Evolutionary conservation across 2,329 filamentous ascomycete genomes (phyloP).

Genomic region (Paecilomyces sp.): DNA sequence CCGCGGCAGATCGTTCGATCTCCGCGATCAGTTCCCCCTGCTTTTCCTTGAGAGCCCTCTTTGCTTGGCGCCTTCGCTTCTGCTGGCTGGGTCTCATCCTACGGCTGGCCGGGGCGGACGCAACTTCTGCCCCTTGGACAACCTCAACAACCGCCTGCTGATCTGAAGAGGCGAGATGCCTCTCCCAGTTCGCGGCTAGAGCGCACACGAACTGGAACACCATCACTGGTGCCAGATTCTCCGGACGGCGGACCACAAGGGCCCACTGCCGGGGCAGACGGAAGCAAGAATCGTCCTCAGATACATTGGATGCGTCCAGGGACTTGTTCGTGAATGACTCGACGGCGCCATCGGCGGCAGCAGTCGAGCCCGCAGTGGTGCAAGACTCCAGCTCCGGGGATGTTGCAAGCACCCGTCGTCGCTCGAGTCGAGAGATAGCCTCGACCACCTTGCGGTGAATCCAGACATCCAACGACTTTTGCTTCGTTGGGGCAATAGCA

Average conservation of each 20-base stretch:
- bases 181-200: conserved; percentile 7
- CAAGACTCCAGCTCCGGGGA: conserved; percentile 3
- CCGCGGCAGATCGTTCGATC: not conserved
- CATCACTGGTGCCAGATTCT: conserved; percentile 11
- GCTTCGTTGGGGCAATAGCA: conserved; percentile 1
- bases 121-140: conserved; percentile 4
- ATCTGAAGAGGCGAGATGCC: conserved; percentile 4
- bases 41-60: conserved; percentile 4
- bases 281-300: conserved; percentile 6
- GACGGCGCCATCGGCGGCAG: conserved; percentile 4
- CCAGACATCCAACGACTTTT: conserved; percentile 4
- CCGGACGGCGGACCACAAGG: conserved; percentile 12
- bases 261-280: conserved; percentile 8
- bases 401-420: conserved; percentile 1
- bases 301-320: conserved; percentile 11
- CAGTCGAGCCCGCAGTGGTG: conserved; percentile 4
- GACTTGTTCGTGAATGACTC: conserved; percentile 11
- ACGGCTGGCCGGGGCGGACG: conserved; percentile 1
- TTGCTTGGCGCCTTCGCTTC: conserved; percentile 5
- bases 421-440: conserved; percentile 8
- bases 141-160: conserved; percentile 4
- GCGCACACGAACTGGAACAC: conserved; percentile 5
- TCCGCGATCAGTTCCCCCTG: conserved; percentile 4
- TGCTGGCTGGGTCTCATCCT: conserved; percentile 8
- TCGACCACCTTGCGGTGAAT: conserved; percentile 8